Evolutionary conservation across 148 eudicot species (phyloP), one percentile per base, ranked within the genome.

Genomic region (Rhododendron molle): DNA sequence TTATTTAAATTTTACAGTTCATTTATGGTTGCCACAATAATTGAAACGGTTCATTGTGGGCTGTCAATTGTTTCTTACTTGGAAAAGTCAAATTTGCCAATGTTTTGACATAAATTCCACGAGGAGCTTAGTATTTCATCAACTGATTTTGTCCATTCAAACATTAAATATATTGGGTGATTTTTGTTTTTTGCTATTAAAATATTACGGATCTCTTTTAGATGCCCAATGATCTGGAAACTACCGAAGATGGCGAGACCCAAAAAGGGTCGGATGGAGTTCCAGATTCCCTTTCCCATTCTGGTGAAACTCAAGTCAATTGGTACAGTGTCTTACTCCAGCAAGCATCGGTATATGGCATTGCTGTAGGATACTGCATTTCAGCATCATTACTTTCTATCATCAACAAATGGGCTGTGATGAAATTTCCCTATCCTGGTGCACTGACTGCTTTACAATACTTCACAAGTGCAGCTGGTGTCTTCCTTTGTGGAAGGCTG

Each of bases 281-380:
- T 56, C 76, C 90, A 32, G 86, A 82, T 86, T 67, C 85, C 46
- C 72, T 90, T 54, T 86, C 93, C 50, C 36, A 67, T 34, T 36
- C 90, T 47, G 40, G 88, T 83, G 92, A 91, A 83, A 52, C 84
- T 81, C 89, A 84, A 86, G 83, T 87, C 28, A 87, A 90, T 34
- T 95, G 96, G 95, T 93, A 92, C 67, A 83, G 86, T 84, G 40
- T n/a, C 86, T 85, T 97, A 49, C 87, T 93, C 84, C 94, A 94
- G 83, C 95, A 96, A n/a, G 94, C 90, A 60, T 97, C 99, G 0
- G 89, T 97, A 14, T 97, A 95, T 85, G 97, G 98, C 60, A 89
- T 95, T 56, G 98, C 98, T 82, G 96, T 94, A 50, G 99, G 99
- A 77, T 97, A 97, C 88, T 97, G 99, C 88, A 79, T 95, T 74